A percentile compares a stretch with the other conserved stretches of the same genome.
These are phyloP conservation scores for Brassica hybrid DNA, from an alignment of 441 rosid species.

Conservation along the genomic window DNA sequence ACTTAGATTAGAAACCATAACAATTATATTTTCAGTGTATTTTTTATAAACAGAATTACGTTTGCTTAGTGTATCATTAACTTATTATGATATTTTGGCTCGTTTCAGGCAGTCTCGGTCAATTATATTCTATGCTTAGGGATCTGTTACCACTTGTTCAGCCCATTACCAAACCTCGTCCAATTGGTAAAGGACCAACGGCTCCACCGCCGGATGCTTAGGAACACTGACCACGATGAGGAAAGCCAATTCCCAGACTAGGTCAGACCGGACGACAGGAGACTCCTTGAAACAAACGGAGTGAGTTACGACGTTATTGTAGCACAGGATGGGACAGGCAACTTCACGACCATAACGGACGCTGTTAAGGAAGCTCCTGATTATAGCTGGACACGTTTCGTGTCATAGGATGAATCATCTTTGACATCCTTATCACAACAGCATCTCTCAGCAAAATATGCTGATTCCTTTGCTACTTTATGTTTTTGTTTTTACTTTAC, in stretches of 20 bases:
- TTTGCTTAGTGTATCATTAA: not conserved
- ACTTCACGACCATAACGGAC: constrained; percentile 68
- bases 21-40: not conserved
- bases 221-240: constrained; percentile 1
- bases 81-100: not conserved
- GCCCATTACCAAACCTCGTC: constrained; percentile 30
- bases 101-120: constrained; percentile 50
- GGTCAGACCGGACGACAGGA: constrained; percentile 61
- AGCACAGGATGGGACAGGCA: constrained; percentile 81
- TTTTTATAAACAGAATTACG: not conserved
- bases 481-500: too few relatives aligned
- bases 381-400: constrained; percentile 51
- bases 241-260: constrained; percentile 57
- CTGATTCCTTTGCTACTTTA: too few relatives aligned
- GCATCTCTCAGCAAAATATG: too few relatives aligned
- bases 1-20: not conserved
- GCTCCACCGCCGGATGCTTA: constrained; percentile 33
- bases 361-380: constrained; percentile 74
- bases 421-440: too few relatives aligned
- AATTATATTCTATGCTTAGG: constrained; percentile 60
- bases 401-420: too few relatives aligned
- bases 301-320: constrained; percentile 58
- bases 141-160: constrained; percentile 56
- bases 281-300: constrained; percentile 53
- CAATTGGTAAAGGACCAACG: constrained; percentile 32